These are phyloP conservation scores for Thielaviopsis musarum DNA, from an alignment of 2,329 filamentous ascomycete genomes.

Conservation along the genomic window DNA sequence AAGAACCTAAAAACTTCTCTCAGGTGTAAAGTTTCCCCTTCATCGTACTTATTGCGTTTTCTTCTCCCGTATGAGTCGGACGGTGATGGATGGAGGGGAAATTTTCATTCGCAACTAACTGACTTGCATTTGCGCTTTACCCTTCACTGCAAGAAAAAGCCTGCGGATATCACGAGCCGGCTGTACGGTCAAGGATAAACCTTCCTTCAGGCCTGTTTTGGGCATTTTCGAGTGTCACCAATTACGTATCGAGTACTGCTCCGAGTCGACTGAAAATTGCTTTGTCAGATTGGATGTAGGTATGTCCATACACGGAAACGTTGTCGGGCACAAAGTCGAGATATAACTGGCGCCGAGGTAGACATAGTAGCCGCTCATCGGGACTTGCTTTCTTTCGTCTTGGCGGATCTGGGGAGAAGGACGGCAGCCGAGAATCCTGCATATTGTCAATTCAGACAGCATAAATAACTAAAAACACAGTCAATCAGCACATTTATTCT, in stretches of 20 bases:
- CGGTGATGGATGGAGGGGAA: background rate
- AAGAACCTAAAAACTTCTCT: background rate
- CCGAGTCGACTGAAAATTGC: background rate
- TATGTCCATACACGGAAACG: background rate
- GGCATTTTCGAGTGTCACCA: conserved; percentile 1
- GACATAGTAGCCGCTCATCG: background rate
- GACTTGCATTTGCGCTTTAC: conserved; percentile 4
- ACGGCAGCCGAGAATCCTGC: background rate
- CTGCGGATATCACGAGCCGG: background rate
- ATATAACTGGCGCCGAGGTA: background rate
- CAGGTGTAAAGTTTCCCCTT: background rate
- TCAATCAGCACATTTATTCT: background rate
- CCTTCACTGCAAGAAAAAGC: conserved; percentile 6
- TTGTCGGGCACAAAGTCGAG: background rate
- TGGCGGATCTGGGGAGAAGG: background rate
- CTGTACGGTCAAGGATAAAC: conserved; percentile 3
- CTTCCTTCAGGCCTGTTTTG: conserved; percentile 4
- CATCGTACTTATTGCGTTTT: background rate
- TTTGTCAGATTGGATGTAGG: background rate
- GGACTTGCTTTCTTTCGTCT: background rate
- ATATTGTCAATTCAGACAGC: background rate
- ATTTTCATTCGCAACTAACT: conserved; percentile 3
- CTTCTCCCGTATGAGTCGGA: background rate
- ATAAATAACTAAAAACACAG: background rate
- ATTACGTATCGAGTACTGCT: conserved; percentile 2